Conservation (phyloP, 1,284 basidiomycete species). For the Trametes pubescens region DNA sequence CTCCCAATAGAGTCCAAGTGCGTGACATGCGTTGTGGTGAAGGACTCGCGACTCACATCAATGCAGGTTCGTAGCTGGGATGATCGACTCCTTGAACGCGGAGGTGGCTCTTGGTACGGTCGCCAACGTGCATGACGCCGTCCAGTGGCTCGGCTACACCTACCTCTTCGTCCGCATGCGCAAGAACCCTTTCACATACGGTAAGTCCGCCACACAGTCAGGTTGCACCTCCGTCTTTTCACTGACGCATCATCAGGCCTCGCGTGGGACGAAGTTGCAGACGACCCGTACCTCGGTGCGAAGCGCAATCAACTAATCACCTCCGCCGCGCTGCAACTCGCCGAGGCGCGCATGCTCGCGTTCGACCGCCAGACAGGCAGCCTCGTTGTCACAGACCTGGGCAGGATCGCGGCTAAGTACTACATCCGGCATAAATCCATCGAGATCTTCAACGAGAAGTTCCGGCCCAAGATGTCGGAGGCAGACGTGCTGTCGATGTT, state of each 20-base stretch:
- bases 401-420: constrained; percentile 96
- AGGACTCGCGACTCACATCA: background rate
- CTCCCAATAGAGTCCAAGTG: constrained; percentile 97
- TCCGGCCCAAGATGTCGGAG: constrained; percentile 90
- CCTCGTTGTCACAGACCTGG: constrained; percentile 86
- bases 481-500: constrained; percentile 92
- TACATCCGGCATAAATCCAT: constrained; percentile 92
- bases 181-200: constrained; percentile 92
- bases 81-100: constrained; percentile 94
- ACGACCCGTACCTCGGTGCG: constrained; percentile 83
- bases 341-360: constrained; percentile 85
- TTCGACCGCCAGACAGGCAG: constrained; percentile 71
- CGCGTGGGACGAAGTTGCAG: constrained; percentile 70
- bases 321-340: constrained; percentile 76
- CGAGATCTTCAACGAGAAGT: constrained; percentile 87
- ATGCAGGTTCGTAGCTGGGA: constrained; percentile 82
- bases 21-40: constrained; percentile 37
- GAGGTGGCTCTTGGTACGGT: constrained; percentile 97
- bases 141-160: constrained; percentile 97
- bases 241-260: constrained; percentile 64
- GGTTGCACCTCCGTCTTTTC: background rate
- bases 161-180: constrained; percentile 97
- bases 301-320: constrained; percentile 81
- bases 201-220: constrained; percentile 45
- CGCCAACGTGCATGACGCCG: constrained; percentile 85